Evolutionary conservation across 2,329 filamentous ascomycete genomes (phyloP).

Genomic region (Thielaviopsis ethacetica): DNA sequence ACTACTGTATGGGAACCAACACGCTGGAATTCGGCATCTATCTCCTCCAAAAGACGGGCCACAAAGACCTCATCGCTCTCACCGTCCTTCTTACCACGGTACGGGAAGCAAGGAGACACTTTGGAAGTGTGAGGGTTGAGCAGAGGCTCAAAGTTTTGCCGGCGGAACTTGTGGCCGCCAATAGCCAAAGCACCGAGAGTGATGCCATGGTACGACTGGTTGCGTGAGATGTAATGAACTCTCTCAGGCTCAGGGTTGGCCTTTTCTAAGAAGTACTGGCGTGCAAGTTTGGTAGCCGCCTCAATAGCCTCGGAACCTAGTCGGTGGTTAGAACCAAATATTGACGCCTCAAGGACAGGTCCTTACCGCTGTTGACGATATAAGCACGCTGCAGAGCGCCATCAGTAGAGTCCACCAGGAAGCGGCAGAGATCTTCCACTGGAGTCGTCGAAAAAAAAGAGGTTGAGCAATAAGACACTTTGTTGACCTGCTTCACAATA

Average conservation of each 20-base stretch:
- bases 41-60: constrained; percentile 23
- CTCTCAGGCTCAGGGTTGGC: constrained; percentile 19
- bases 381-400: constrained; percentile 24
- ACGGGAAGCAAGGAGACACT: constrained; percentile 16
- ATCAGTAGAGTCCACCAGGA: constrained; percentile 21
- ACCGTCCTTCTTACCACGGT: constrained; percentile 13
- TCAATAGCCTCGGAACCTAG: constrained; percentile 23
- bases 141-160: constrained; percentile 17
- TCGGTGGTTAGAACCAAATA: neutral
- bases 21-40: constrained; percentile 30
- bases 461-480: constrained; percentile 27
- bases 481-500: constrained; percentile 35
- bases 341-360: neutral
- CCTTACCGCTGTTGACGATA: constrained; percentile 23
- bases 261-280: constrained; percentile 30
- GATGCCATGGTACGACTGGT: constrained; percentile 33
- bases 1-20: constrained; percentile 29
- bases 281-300: constrained; percentile 29
- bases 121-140: constrained; percentile 16
- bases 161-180: constrained; percentile 17
- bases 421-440: constrained; percentile 24
- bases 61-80: constrained; percentile 27
- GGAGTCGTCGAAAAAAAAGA: constrained; percentile 25
- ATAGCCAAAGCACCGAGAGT: constrained; percentile 30
- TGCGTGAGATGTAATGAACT: constrained; percentile 26